Conservation (phyloP, 345 rosid genomes). For the Limnanthes douglasii region DNA sequence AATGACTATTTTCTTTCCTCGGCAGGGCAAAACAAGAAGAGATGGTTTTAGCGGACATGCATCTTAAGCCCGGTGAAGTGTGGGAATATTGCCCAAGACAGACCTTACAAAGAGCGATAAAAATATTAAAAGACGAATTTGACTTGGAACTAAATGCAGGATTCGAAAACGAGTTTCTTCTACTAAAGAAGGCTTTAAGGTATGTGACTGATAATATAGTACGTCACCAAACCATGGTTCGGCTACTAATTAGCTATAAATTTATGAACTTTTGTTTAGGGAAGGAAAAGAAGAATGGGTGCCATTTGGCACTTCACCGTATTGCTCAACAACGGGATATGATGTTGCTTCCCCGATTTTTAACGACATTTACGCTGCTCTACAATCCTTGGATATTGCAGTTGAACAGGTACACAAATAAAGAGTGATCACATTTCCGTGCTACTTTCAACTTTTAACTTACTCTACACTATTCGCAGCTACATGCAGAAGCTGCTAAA, state of each 20-base stretch:
- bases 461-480: too few species aligned
- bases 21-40: conserved; percentile 60
- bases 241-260: background rate
- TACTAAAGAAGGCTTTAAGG: conserved; percentile 56
- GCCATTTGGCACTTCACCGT: conserved; percentile 57
- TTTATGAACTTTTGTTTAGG: conserved; percentile 17
- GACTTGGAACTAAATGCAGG: conserved; percentile 96
- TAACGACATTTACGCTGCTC: conserved; percentile 46
- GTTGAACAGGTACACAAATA: conserved; percentile 66
- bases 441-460: background rate
- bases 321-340: conserved; percentile 66
- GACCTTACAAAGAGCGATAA: conserved; percentile 51
- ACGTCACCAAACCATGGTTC: too few species aligned
- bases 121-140: conserved; percentile 70
- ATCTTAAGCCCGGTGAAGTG: conserved; percentile 57
- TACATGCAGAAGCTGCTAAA: conserved; percentile 84
- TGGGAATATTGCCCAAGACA: conserved; percentile 98
- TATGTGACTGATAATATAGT: conserved; percentile 11
- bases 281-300: conserved; percentile 79
- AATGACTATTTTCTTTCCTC: conserved; percentile 6
- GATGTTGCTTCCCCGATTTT: conserved; percentile 53
- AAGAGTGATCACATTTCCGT: too few species aligned
- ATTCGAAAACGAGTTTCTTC: conserved; percentile 83
- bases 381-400: conserved; percentile 44
- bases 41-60: conserved; percentile 96